phyloP scores from a whole-genome alignment of 345 rosid genomes.

The Microcos paniculata region DNA sequence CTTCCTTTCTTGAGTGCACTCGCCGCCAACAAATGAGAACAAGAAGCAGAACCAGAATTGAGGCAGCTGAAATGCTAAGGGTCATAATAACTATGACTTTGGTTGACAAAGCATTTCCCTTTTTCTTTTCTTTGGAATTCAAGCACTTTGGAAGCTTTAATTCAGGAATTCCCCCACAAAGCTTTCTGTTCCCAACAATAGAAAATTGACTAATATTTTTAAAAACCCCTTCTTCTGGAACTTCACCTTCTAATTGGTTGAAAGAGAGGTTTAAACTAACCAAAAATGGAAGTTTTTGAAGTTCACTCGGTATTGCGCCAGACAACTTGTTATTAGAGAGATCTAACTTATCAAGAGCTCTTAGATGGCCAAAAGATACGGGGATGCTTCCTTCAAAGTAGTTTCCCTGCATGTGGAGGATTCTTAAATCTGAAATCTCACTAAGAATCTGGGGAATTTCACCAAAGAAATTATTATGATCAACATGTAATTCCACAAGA shows the following conservation, averaged over 20 bases:
- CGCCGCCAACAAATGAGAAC: background rate
- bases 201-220: conserved; percentile 29
- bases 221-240: conserved; percentile 39
- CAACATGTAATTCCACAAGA: conserved; percentile 3
- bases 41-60: background rate
- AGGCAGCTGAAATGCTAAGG: background rate
- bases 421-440: conserved; percentile 20
- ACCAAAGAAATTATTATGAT: conserved; percentile 31
- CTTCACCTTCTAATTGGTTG: conserved; percentile 43
- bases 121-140: background rate
- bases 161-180: conserved; percentile 37
- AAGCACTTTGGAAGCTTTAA: conserved; percentile 15
- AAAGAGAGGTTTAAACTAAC: conserved; percentile 30
- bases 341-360: conserved; percentile 30
- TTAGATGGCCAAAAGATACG: conserved; percentile 22
- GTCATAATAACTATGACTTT: background rate
- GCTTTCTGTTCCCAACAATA: conserved; percentile 29
- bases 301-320: conserved; percentile 22
- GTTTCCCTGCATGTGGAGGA: conserved; percentile 24
- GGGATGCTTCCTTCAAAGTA: conserved; percentile 37
- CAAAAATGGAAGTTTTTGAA: conserved; percentile 1
- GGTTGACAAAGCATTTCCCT: background rate
- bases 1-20: background rate
- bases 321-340: conserved; percentile 39
- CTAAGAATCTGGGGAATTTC: conserved; percentile 29